Conservation (phyloP, 1,284 basidiomycete species). For the Pyrrhoderma noxium region DNA sequence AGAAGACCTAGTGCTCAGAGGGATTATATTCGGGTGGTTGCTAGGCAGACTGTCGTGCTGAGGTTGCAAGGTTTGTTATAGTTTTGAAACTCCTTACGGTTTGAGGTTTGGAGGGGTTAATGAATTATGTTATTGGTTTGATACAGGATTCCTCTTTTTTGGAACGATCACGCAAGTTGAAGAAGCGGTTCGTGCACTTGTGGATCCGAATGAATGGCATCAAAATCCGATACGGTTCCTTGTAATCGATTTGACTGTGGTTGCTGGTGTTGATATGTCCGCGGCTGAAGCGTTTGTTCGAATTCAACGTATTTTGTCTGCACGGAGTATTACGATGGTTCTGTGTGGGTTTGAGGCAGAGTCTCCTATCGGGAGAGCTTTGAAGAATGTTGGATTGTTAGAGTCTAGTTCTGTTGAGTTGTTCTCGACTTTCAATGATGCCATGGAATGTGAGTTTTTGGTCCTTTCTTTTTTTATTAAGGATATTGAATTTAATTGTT, state of each 20-base stretch:
- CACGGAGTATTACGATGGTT: constrained; percentile 77
- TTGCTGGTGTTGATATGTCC: constrained; percentile 90
- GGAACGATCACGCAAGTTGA: constrained; percentile 91
- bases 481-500: background rate
- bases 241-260: constrained; percentile 78
- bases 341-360: constrained; percentile 76
- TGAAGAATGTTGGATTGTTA: constrained; percentile 72
- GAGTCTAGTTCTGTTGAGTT: constrained; percentile 74
- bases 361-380: constrained; percentile 59
- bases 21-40: constrained; percentile 85
- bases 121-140: too few relatives aligned
- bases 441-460: constrained; percentile 79
- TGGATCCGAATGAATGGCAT: constrained; percentile 72
- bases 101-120: too few relatives aligned
- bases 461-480: background rate
- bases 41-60: constrained; percentile 86
- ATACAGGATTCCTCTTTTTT: constrained; percentile 84
- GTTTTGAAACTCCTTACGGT: background rate
- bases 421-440: constrained; percentile 82
- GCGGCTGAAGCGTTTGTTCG: constrained; percentile 93
- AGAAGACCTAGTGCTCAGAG: constrained; percentile 84
- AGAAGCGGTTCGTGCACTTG: constrained; percentile 65
- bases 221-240: constrained; percentile 85
- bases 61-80: constrained; percentile 66
- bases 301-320: constrained; percentile 75